A percentile compares a stretch with the other conserved stretches of the same genome.
Conservation (phyloP, 805 yeast species). For the Sugiyamaella americana region DNA sequence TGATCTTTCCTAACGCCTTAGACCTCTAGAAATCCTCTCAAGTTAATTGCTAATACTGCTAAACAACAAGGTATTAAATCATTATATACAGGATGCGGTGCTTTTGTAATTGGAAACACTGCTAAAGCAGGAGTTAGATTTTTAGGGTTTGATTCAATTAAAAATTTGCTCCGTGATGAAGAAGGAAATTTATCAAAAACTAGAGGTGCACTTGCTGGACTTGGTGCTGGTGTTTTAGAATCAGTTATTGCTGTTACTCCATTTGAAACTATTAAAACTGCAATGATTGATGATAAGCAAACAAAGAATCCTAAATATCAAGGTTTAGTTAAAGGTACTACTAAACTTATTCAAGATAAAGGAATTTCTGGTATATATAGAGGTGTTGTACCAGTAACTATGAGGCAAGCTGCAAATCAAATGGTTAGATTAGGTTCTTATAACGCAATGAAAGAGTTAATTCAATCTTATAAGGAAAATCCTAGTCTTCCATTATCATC, state of each 20-base stretch:
- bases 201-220: constrained; percentile 91
- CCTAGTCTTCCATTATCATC: constrained; percentile 72
- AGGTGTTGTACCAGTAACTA: constrained; percentile 85
- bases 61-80: constrained; percentile 72
- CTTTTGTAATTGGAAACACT: constrained; percentile 92
- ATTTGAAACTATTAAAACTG: constrained; percentile 93
- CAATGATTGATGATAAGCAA: constrained; percentile 88
- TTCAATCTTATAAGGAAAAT: constrained; percentile 65
- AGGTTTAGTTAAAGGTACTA: constrained; percentile 55
- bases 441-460: constrained; percentile 72
- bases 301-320: constrained; percentile 66
- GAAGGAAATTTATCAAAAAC: constrained; percentile 85
- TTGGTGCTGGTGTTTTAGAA: constrained; percentile 93
- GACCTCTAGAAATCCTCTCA: constrained; percentile 77
- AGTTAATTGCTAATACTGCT: constrained; percentile 67
- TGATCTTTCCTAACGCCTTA: constrained; percentile 31
- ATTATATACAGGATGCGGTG: constrained; percentile 92
- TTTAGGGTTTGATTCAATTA: constrained; percentile 85
- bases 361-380: constrained; percentile 82
- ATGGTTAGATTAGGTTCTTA: constrained; percentile 93
- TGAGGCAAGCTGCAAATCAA: constrained; percentile 93
- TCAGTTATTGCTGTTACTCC: constrained; percentile 94
- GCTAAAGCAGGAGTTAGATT: constrained; percentile 95
- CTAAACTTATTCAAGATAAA: constrained; percentile 62
- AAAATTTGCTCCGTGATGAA: constrained; percentile 67